Conservation (phyloP, 78 protist species). For the Emiliania huxleyi region DNA sequence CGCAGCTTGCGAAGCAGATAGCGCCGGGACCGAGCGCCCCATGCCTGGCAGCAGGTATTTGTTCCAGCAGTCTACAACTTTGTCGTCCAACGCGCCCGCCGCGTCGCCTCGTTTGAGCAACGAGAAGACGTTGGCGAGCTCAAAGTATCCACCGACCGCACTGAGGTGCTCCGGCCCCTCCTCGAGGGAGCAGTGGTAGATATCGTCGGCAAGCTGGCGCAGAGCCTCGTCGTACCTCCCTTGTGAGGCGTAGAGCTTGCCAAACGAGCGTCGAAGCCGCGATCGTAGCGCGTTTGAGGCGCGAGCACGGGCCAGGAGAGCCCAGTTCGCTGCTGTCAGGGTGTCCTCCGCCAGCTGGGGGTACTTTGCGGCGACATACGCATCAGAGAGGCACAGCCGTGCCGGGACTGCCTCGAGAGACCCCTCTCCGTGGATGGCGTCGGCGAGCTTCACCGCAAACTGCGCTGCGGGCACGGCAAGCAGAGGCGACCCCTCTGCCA, state of each 20-base stretch:
- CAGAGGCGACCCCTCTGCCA: background rate
- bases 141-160: background rate
- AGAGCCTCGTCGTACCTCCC: constrained; percentile 41
- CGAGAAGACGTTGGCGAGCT: background rate
- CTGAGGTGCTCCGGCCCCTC: background rate
- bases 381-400: constrained; percentile 47
- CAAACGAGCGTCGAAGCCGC: constrained; percentile 55
- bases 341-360: constrained; percentile 40
- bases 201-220: constrained; percentile 49
- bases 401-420: constrained; percentile 29
- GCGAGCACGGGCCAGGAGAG: background rate
- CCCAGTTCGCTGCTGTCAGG: constrained; percentile 55
- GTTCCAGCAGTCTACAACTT: background rate
- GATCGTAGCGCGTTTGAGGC: background rate
- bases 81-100: constrained; percentile 10
- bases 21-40: too few relatives aligned
- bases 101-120: background rate
- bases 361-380: background rate
- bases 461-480: constrained; percentile 51
- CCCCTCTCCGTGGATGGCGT: constrained; percentile 40
- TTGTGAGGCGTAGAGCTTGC: constrained; percentile 50
- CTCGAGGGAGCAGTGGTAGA: background rate
- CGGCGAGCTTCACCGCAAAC: constrained; percentile 28
- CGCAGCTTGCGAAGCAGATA: background rate
- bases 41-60: too few relatives aligned